These are phyloP conservation scores for Aspergillus sp. DNA, from an alignment of 2,329 filamentous ascomycete genomes.

Conservation along the genomic window DNA sequence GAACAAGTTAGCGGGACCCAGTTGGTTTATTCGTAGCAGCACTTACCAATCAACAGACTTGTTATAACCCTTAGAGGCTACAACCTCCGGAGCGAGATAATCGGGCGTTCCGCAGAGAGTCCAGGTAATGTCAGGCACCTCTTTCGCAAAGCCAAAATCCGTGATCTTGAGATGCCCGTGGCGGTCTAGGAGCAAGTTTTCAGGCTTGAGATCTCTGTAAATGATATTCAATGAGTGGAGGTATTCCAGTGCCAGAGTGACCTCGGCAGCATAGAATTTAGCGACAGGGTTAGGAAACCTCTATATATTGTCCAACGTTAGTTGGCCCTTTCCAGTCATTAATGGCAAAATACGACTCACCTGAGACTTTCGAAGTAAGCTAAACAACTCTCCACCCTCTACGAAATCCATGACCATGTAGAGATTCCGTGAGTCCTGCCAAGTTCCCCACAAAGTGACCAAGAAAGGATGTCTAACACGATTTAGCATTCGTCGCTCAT, in stretches of 20 bases:
- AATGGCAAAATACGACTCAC: conserved; percentile 51
- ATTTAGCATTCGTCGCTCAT: conserved; percentile 92
- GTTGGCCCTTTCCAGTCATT: neutral
- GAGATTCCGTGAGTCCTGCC: conserved; percentile 89
- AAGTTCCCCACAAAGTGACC: conserved; percentile 97
- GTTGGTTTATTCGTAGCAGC: neutral
- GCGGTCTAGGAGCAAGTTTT: conserved; percentile 86
- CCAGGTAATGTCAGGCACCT: conserved; percentile 98
- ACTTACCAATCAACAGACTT: conserved; percentile 97
- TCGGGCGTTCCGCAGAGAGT: conserved; percentile 96
- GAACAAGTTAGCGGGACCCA: conserved; percentile 4
- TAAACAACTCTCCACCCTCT: conserved; percentile 96
- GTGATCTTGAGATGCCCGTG: conserved; percentile 96
- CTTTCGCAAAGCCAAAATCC: conserved; percentile 98
- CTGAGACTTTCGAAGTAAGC: conserved; percentile 86
- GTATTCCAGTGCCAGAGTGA: conserved; percentile 93
- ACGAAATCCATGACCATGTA: conserved; percentile 99
- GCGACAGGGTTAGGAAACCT: conserved; percentile 97
- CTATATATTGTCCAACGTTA: conserved; percentile 48
- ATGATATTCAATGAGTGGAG: conserved; percentile 94
- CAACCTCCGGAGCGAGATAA: conserved; percentile 95
- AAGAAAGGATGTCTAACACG: conserved; percentile 97
- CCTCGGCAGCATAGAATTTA: conserved; percentile 98
- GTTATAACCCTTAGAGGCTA: conserved; percentile 99
- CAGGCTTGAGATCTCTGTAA: conserved; percentile 94